Conservation (phyloP, 192 early-diverging fungal genomes). For the Rhizoclosmatium globosum region DNA sequence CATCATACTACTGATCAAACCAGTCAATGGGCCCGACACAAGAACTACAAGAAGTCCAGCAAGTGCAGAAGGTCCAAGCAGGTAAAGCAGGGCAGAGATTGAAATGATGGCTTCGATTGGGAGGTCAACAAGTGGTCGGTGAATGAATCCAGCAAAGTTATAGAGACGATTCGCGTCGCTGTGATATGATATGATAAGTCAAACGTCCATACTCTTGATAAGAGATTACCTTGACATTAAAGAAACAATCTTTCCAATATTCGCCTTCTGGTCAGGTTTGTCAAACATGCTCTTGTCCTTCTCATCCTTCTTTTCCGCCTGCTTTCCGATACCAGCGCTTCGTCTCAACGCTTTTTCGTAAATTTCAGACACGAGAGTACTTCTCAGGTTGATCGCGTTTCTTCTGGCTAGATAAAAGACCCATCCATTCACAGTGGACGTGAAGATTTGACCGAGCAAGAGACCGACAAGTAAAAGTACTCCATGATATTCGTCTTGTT, state of each 20-base stretch:
- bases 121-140: conserved; percentile 39
- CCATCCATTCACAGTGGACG: conserved; percentile 25
- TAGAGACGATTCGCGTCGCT: conserved; percentile 52
- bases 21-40: conserved; percentile 43
- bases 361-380: conserved; percentile 42
- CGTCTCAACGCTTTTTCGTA: conserved; percentile 50
- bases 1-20: conserved; percentile 38
- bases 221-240: conserved; percentile 56
- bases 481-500: background rate
- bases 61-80: conserved; percentile 88
- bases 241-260: conserved; percentile 67
- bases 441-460: conserved; percentile 16
- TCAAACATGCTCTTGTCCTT: conserved; percentile 27
- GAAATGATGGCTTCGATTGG: conserved; percentile 54
- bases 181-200: background rate
- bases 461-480: conserved; percentile 28
- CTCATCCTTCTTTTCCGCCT: conserved; percentile 6
- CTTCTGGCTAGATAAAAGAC: conserved; percentile 30
- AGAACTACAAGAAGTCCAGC: conserved; percentile 77
- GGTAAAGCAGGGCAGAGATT: conserved; percentile 72
- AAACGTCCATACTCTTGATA: background rate
- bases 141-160: conserved; percentile 42
- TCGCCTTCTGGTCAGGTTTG: conserved; percentile 57
- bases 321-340: conserved; percentile 30
- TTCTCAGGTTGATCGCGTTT: conserved; percentile 28